Evolutionary conservation across 257 asterid genomes (phyloP).

Genomic region (Ligustrum vulgare): DNA sequence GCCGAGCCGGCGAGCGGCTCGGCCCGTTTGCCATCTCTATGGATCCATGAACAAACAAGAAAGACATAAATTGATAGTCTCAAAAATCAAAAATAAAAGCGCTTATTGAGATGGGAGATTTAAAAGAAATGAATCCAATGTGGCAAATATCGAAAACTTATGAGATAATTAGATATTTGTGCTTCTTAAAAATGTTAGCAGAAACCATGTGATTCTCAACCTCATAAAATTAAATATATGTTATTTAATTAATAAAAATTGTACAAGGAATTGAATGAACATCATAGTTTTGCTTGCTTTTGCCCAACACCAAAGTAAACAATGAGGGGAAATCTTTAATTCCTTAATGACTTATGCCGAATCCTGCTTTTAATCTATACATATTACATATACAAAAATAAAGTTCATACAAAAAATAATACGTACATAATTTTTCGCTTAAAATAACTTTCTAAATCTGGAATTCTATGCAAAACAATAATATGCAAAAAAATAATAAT

Average conservation of each 20-base stretch:
- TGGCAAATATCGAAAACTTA: not conserved
- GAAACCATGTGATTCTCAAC: conserved; percentile 15
- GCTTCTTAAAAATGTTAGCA: conserved; percentile 3
- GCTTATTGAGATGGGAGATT: too few species aligned
- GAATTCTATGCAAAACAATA: too few species aligned
- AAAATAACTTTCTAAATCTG: too few species aligned
- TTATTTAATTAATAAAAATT: not conserved
- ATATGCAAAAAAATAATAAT: too few species aligned
- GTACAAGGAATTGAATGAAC: conserved; percentile 12
- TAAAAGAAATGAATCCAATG: not conserved
- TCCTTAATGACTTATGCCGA: conserved; percentile 18
- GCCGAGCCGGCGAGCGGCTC: too few species aligned
- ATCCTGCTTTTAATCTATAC: not conserved
- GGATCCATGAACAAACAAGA: too few species aligned
- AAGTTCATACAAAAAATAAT: too few species aligned
- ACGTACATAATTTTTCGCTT: too few species aligned
- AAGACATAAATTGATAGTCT: too few species aligned
- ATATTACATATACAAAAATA: too few species aligned
- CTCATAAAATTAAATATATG: not conserved
- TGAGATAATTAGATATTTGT: not conserved
- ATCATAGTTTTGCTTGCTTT: not conserved
- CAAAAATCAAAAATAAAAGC: not conserved
- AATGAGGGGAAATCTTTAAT: conserved; percentile 15
- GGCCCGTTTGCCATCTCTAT: too few species aligned
- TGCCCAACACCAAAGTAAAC: not conserved